Conservation (phyloP, 768 basidiomycete species). For the Grammothele lineata region DNA sequence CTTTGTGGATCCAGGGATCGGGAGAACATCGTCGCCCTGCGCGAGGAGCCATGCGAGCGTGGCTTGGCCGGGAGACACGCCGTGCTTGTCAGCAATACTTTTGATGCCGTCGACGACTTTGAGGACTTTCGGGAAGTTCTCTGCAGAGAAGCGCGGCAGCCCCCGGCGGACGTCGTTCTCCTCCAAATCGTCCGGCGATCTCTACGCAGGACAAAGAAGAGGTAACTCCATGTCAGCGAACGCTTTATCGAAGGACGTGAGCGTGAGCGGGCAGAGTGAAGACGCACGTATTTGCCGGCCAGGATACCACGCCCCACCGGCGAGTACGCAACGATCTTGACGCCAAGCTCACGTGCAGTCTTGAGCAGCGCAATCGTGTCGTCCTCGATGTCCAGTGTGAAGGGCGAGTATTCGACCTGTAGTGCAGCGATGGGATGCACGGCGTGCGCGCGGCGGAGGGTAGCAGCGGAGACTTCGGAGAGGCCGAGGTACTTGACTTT, state of each 20-base stretch:
- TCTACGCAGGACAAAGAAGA: no score
- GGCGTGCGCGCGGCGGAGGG: constrained; percentile 27
- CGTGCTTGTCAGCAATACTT: constrained; percentile 29
- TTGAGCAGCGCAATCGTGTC: constrained; percentile 34
- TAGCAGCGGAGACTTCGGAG: constrained; percentile 25
- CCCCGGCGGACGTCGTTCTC: constrained; percentile 23
- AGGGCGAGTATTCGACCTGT: constrained; percentile 44
- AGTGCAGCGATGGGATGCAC: constrained; percentile 42
- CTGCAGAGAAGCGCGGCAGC: constrained; percentile 25
- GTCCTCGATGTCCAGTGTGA: constrained; percentile 42
- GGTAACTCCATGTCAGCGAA: no score
- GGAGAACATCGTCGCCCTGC: constrained; percentile 19
- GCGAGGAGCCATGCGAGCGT: constrained; percentile 30
- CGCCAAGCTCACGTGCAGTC: constrained; percentile 39
- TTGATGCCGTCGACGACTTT: constrained; percentile 30
- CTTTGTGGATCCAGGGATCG: constrained; percentile 8
- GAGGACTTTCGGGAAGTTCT: constrained; percentile 44
- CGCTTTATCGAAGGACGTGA: no score
- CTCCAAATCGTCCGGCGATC: no score
- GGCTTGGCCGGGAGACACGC: constrained; percentile 30
- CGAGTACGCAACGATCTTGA: constrained; percentile 42
- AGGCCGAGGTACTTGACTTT: constrained; percentile 25
- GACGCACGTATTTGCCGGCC: constrained; percentile 24
- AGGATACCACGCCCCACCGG: constrained; percentile 30
- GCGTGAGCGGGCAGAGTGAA: no score